Percentiles rank a stretch among this genome's conserved stretches.
Conservation (phyloP, 2,329 filamentous ascomycete species). For the Alternaria viburni region DNA sequence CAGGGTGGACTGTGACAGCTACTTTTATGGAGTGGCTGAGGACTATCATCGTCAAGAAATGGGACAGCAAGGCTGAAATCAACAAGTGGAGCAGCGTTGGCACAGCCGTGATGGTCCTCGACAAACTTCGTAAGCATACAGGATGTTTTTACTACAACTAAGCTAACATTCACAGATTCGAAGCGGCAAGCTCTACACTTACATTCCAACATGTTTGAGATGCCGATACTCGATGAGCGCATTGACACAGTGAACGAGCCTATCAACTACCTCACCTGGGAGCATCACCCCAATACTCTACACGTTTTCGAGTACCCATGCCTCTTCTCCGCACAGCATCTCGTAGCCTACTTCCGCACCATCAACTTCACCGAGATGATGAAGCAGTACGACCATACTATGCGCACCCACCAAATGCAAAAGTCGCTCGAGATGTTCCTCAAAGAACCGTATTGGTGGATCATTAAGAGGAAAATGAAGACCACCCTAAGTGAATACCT, state of each 20-base stretch:
- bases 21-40: constrained; percentile 71
- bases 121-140: constrained; percentile 65
- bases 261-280: constrained; percentile 67
- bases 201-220: constrained; percentile 68
- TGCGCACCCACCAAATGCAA: constrained; percentile 37
- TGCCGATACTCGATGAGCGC: constrained; percentile 76
- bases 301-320: constrained; percentile 84
- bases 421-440: constrained; percentile 33
- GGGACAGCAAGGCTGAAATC: constrained; percentile 77
- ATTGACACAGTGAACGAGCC: constrained; percentile 79
- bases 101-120: constrained; percentile 76
- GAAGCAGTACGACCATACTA: constrained; percentile 67
- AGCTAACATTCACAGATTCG: constrained; percentile 30
- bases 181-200: constrained; percentile 56
- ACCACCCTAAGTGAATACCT: constrained; percentile 50
- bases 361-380: constrained; percentile 91
- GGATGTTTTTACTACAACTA: no score
- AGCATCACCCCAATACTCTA: constrained; percentile 67
- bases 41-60: constrained; percentile 76
- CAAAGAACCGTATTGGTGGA: constrained; percentile 27
- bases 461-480: constrained; percentile 43
- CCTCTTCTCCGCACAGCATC: constrained; percentile 73
- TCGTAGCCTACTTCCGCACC: constrained; percentile 84
- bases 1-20: constrained; percentile 45
- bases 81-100: constrained; percentile 74